Evolutionary conservation across 2,329 filamentous ascomycete genomes (phyloP), one percentile per base, ranked within the genome.

Genomic region (Daldinia sp.): DNA sequence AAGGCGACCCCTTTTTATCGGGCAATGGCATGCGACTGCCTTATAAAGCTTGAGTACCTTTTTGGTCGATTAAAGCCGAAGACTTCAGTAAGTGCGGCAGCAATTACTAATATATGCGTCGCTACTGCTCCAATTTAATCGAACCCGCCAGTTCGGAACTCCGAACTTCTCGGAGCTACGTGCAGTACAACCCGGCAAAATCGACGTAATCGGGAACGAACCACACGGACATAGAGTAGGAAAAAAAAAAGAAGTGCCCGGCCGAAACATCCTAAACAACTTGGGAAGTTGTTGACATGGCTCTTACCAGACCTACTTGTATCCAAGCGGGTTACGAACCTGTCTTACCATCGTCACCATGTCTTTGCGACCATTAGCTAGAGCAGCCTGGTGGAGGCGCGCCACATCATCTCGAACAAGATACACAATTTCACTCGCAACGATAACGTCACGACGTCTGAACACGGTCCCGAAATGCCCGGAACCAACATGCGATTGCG

Each of bases 401-500:
- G 60, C 41, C 35, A 46, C 23, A 58, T 41, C 56, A 10, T 56
- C 46, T 12, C 57, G 59, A 60, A 35, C 26, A 57, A 23, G 26
- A 26, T 15, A 41, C 13, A 12, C 35, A 33, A 26, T 56, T 23
- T n/a, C 44, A 23, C 18, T 46, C n/a, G 23, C 20, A 23, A 59
- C 33, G 26, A n/a, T 30, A 44, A 18, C 42, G 4, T 12, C 37
- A 6, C 68, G 72, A 37, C 37, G 42, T 57, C 60, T 79, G 7
- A 77, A 75, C 35, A 85, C 82, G 0, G 81, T 87, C 33, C 74
- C 80, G 62, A 81, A 82, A 59, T 97, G 94, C 76, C 94, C 94
- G 1, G 85, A 89, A 39, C 89, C 93, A 71, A 93, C 89, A 71
- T 97, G 94, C 80, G 79, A 85, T 12, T 97, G 93, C 80, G 87